Base-by-base conservation (phyloP, 345 rosid genomes). In the Crucihimalaya himalaica region DNA sequence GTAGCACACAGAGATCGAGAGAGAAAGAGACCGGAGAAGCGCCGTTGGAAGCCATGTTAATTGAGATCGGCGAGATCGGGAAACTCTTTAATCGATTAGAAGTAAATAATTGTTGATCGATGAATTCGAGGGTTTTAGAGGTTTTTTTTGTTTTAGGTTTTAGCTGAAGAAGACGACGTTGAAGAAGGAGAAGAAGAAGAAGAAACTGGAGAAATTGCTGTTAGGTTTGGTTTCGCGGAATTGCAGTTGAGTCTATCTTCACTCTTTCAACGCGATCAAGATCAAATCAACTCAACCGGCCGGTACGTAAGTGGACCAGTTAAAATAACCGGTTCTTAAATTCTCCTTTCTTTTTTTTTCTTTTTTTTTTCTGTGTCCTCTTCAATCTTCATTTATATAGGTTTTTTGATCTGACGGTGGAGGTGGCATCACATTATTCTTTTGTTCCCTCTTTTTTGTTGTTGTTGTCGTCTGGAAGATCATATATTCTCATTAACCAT, bases 21-120 rank as follows among this genome's bases (percentile, higher is more conserved):
- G n/a, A 40, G 48, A 43, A 35, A 68, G 73, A 74, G 68, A 91
- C 98, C 97, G 85, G 74, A 15, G 98, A 88, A 84, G 87, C 89
- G 70, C 96, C 96, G 76, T 91, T 94, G 62, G 90, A 83, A 74
- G 96, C 87, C 98, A 94, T 94, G 78, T 46, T 16, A 51, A 80
- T 12, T 64, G 52, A 10, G 76, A 75, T 57, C 74, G 69, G 75
- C 21, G 16, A 65, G 79, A 75, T 83, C 77, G 59, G 9, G 20
- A 21, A 66, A 27, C 9, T 19, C 3, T 51, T 4, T 0, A 63
- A 71, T 20, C 29, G 65, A 72, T 53, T 42, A 18, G 40, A 61
- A 71, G 47, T 21, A 50, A 28, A 20, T 21, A 0, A 15, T n/a
- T 21, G 63, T 18, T 47, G 47, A 52, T 52, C 50, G 32, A 34